Evolutionary conservation across 1,284 basidiomycete species (phyloP).

Genomic region (Papiliotrema nemorosa): DNA sequence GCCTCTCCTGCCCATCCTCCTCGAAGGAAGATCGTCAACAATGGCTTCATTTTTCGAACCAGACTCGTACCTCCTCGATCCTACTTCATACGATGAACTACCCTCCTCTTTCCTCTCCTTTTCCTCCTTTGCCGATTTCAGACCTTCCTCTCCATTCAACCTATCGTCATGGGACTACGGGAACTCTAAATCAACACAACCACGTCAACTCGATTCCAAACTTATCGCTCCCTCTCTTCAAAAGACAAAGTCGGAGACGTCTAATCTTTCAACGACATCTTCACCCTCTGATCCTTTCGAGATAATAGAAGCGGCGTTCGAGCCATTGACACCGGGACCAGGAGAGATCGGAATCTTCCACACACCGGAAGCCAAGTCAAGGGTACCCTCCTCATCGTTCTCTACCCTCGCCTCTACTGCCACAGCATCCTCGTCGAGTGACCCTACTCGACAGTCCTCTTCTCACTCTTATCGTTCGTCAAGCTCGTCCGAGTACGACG

Average conservation of each 20-base stretch:
- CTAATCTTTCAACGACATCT: slow-evolving; percentile 17
- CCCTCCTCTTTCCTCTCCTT: slow-evolving; percentile 34
- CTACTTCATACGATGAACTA: slow-evolving; percentile 16
- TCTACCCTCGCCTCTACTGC: too few species aligned
- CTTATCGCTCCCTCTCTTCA: neutral
- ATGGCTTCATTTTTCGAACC: slow-evolving; percentile 36
- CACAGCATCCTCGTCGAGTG: slow-evolving; percentile 7
- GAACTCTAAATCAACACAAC: slow-evolving; percentile 5
- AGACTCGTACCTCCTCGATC: slow-evolving; percentile 28
- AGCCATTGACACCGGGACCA: slow-evolving; percentile 10
- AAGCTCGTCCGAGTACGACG: slow-evolving; percentile 17
- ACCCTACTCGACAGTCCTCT: slow-evolving; percentile 1
- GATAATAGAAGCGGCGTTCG: slow-evolving; percentile 17
- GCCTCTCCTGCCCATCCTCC: slow-evolving; percentile 5
- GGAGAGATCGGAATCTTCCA: slow-evolving; percentile 30
- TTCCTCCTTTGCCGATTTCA: slow-evolving; percentile 33
- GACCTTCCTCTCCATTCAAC: slow-evolving; percentile 10
- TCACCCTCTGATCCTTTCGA: slow-evolving; percentile 20
- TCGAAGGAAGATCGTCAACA: slow-evolving; percentile 8
- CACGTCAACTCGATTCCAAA: slow-evolving; percentile 1
- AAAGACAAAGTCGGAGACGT: slow-evolving; percentile 9
- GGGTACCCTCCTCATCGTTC: too few species aligned
- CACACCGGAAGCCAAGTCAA: slow-evolving; percentile 13
- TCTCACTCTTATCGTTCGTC: slow-evolving; percentile 1
- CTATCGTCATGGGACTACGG: slow-evolving; percentile 5